Conservation (phyloP, 495 filamentous ascomycete genomes). For the Tuber melanosporum region DNA sequence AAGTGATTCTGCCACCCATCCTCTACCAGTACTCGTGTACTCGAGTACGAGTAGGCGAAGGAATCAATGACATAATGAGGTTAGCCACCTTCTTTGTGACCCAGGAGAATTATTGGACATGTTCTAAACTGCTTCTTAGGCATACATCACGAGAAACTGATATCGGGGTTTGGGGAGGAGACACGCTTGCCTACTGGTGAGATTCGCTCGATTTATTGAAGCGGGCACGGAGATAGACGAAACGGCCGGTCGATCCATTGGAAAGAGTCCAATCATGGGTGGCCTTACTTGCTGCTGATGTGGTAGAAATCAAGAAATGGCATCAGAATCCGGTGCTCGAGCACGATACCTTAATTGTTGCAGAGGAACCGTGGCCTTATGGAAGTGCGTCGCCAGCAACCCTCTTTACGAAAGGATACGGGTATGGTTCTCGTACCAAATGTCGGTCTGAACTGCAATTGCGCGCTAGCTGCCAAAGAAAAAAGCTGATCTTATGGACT, state of each 20-base stretch:
- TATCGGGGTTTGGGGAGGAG: neutral
- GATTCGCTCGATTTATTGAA: neutral
- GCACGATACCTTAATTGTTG: constrained; percentile 21
- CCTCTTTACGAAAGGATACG: neutral
- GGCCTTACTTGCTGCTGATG: neutral
- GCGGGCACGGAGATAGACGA: neutral
- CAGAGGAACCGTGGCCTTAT: constrained; percentile 36
- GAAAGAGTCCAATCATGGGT: neutral
- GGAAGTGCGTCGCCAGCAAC: constrained; percentile 27
- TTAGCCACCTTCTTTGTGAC: neutral
- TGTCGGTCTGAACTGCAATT: neutral
- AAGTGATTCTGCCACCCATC: neutral
- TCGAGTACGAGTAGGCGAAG: neutral
- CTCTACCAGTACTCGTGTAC: neutral
- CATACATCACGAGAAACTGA: constrained; percentile 4
- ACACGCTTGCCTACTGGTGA: neutral
- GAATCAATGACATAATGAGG: constrained; percentile 1
- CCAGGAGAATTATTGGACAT: neutral
- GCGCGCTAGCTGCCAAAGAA: neutral
- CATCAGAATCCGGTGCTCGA: neutral
- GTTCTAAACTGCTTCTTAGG: neutral
- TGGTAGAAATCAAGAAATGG: neutral
- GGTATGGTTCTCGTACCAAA: neutral
- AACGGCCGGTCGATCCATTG: neutral
- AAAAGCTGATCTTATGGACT: neutral